Percentiles rank a stretch among this genome's conserved stretches.
These are phyloP conservation scores for Hypoxylon sp. DNA, from an alignment of 2,329 filamentous ascomycete genomes.

Conservation along the genomic window DNA sequence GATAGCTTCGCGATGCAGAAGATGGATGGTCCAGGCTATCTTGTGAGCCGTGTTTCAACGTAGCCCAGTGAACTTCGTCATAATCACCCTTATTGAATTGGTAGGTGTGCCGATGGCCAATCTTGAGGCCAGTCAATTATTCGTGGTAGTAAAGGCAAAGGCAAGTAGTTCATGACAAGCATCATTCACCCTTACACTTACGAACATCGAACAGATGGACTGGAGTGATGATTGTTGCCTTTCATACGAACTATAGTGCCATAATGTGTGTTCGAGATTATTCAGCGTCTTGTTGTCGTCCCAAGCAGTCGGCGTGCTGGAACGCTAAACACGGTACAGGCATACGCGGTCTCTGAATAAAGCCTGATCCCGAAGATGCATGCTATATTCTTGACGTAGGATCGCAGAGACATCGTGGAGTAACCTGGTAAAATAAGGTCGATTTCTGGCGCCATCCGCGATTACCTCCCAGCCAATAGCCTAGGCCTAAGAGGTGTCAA, in stretches of 20 bases:
- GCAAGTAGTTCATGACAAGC: conserved; percentile 16
- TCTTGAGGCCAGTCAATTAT: conserved; percentile 15
- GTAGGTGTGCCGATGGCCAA: not conserved
- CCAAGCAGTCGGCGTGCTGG: not conserved
- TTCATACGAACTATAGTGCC: conserved; percentile 3
- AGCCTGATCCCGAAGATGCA: conserved; percentile 4
- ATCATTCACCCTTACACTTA: not conserved
- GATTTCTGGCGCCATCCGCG: conserved; percentile 11
- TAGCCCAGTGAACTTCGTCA: conserved; percentile 18
- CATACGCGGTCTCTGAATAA: not conserved
- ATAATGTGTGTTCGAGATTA: not conserved
- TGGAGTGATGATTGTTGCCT: conserved; percentile 11
- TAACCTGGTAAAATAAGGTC: not conserved
- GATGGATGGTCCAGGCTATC: not conserved
- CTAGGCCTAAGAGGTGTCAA: not conserved
- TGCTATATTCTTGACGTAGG: not conserved
- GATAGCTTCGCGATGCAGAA: conserved; percentile 21
- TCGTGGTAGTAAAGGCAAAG: not conserved
- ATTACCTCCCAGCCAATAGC: not conserved
- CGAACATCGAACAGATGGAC: not conserved
- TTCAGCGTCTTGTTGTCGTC: conserved; percentile 6
- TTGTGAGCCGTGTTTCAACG: conserved; percentile 18
- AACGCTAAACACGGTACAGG: not conserved
- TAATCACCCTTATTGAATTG: not conserved
- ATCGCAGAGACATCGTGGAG: not conserved